These are phyloP conservation scores for Xylariaceae sp. DNA, from an alignment of 2,329 filamentous ascomycete genomes.

Conservation along the genomic window DNA sequence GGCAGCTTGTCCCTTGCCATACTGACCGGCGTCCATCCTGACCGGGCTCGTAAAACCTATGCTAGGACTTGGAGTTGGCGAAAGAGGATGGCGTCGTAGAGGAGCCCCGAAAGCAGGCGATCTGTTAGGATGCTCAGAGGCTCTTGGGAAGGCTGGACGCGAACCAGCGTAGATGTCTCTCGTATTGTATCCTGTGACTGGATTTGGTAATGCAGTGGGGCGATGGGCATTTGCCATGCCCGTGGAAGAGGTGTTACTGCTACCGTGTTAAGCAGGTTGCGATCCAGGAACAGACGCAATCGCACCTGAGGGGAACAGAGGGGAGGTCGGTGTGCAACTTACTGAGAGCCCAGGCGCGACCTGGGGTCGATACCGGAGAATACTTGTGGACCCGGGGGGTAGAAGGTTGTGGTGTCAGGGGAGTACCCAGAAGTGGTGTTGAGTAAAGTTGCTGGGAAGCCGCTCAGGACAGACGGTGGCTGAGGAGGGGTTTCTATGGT, in stretches of 20 bases:
- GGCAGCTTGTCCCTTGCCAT: constrained; percentile 34
- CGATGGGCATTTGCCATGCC: constrained; percentile 57
- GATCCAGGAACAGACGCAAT: constrained; percentile 5
- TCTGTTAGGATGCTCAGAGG: constrained; percentile 45
- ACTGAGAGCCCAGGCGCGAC: constrained; percentile 52
- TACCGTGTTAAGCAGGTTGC: constrained; percentile 31
- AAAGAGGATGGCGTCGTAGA: constrained; percentile 48
- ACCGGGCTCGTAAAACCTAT: constrained; percentile 39
- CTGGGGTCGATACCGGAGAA: constrained; percentile 49
- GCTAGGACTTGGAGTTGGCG: constrained; percentile 47
- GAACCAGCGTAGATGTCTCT: constrained; percentile 51
- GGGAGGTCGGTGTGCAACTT: constrained; percentile 31
- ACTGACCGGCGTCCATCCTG: constrained; percentile 47
- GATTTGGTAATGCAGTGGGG: constrained; percentile 48
- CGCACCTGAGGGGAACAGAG: too few relatives aligned
- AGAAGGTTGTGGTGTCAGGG: constrained; percentile 45
- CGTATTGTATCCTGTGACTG: constrained; percentile 37
- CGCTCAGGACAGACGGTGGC: constrained; percentile 45
- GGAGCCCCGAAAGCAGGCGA: constrained; percentile 47
- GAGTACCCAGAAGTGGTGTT: constrained; percentile 44
- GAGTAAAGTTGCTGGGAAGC: constrained; percentile 48
- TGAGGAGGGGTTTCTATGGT: constrained; percentile 49
- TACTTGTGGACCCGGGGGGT: constrained; percentile 28
- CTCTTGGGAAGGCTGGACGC: constrained; percentile 45
- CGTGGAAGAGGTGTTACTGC: constrained; percentile 45